Base-by-base conservation (phyloP, 2,329 filamentous ascomycete genomes). In the Diaporthe citrichinensis region DNA sequence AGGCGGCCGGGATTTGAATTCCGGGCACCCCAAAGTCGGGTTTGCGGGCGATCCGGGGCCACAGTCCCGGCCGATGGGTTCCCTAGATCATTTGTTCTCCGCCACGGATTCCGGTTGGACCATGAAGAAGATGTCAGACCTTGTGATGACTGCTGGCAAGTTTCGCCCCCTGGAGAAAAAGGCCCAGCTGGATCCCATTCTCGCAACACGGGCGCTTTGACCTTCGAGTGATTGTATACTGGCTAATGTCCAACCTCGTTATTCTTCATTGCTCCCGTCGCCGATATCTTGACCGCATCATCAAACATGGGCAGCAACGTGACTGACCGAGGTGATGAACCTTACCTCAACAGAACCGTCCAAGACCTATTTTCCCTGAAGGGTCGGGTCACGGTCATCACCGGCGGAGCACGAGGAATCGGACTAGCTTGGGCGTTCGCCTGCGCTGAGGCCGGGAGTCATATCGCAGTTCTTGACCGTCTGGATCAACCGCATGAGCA, bases 391-490 rank as follows among this genome's bases (percentile, higher is more conserved):
- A 82, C 86, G 28, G 85, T 83, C 57, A 88, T 90, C 51, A 90
- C 88, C 0, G 88, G 88, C 10, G 88, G 86, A 53, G 88, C 84
- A 14, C 85, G 87, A n/a, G 88, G 88, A 17, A 82, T 90, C 0
- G 88, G 89, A 17, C 86, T 90, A 55, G 86, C 85, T 28, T 83
- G 90, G 15, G 85, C 88, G 4, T 82, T 83, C 46, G 88, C 87
- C 3, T 83, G 89, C 3, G 79, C 88, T 58, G 88, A 90, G 77
- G 86, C 87, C 15, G 87, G 88, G 23, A 88, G 85, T 44, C 83
- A 87, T 77, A 87, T 87, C 57, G 86, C 85, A 9, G 88, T 86
- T 76, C 79, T 90, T 20, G 87, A 89, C 76, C 58, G 49, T n/a
- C 46, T 73, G n/a, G 59, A 73, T 34, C 34, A 73, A 31, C 71